Conservation (phyloP, 192 early-diverging fungal species). For the Kickxella alabastrina region DNA sequence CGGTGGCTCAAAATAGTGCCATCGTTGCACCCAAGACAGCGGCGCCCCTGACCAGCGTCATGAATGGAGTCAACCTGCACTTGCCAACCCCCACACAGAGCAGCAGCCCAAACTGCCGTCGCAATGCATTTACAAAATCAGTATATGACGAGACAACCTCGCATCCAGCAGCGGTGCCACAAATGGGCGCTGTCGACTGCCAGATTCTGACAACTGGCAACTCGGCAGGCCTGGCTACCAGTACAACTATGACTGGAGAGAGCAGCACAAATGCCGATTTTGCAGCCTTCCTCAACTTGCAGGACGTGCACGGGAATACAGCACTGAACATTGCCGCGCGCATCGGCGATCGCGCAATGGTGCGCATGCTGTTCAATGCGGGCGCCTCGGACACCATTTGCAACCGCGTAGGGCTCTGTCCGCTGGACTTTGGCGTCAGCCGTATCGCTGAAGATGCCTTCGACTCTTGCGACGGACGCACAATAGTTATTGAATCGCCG, state of each 20-base stretch:
- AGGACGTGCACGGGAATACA: slow-evolving; percentile 84
- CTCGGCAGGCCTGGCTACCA: background rate
- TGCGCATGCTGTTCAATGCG: slow-evolving; percentile 64
- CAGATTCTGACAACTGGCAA: background rate
- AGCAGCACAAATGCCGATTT: slow-evolving; percentile 58
- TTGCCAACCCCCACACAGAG: slow-evolving; percentile 35
- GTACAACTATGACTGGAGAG: slow-evolving; percentile 8
- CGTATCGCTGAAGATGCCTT: slow-evolving; percentile 15
- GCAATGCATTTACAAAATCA: background rate
- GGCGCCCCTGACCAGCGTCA: background rate
- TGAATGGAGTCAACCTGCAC: background rate
- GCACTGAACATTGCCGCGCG: slow-evolving; percentile 86
- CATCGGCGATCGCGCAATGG: slow-evolving; percentile 65
- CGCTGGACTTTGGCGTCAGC: slow-evolving; percentile 64
- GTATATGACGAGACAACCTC: background rate
- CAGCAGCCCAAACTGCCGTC: slow-evolving; percentile 20
- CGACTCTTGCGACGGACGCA: background rate
- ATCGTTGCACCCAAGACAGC: background rate
- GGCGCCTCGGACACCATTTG: slow-evolving; percentile 72
- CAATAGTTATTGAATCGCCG: slow-evolving; percentile 16
- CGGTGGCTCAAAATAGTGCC: background rate
- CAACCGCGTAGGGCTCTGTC: slow-evolving; percentile 74
- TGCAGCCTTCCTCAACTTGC: slow-evolving; percentile 71
- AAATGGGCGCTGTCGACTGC: background rate
- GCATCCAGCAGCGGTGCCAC: background rate